Evolutionary conservation across 495 filamentous ascomycete species (phyloP), one percentile per base, ranked within the genome.

Genomic region (Aspergillus bridgeri): DNA sequence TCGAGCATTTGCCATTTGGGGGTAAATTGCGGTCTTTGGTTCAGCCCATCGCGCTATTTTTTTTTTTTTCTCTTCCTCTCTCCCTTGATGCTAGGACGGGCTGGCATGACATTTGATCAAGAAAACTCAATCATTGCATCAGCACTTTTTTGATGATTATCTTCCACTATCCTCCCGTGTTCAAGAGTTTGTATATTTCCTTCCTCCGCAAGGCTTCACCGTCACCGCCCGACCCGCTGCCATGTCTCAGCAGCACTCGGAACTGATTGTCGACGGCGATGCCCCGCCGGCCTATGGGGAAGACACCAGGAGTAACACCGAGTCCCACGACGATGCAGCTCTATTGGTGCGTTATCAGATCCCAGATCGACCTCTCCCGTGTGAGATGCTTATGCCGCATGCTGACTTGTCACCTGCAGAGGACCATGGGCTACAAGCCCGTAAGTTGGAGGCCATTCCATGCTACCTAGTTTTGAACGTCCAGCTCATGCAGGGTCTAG

Each of bases 401-500:
- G 50, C 67, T 70, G 58, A 71, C 49, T 45, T n/a, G 13, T 54
- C 42, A 38, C 33, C 24, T 19, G 56, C 59, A 79, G 76, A 68
- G 68, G 60, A 77, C 75, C 6, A 74, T 79, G 70, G 76, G 76
- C 57, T 79, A 79, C 50, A 76, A 78, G 66, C 76, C 75, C 58
- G 76, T 79, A 71, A 60, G 75, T 66, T 25, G 5, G 22, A 23
- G 18, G 7, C n/a, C 21, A 42, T 13, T 21, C 19, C 3, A 25
- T 25, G 27, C 6, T 18, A 5, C 3, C n/a, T 9, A 50, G 38
- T 1, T 38, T 38, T 23, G 38, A 45, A 49, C 18, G 51, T 23
- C 6, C 47, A 54, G 51, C 60, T 67, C 19, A 64, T 47, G 24
- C 56, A 42, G 29, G n/a, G 19, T 22, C 19, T 48, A 79, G 76